Conservation (phyloP, 2,329 filamentous ascomycete genomes). For the Cadophora luteo-olivacea region DNA sequence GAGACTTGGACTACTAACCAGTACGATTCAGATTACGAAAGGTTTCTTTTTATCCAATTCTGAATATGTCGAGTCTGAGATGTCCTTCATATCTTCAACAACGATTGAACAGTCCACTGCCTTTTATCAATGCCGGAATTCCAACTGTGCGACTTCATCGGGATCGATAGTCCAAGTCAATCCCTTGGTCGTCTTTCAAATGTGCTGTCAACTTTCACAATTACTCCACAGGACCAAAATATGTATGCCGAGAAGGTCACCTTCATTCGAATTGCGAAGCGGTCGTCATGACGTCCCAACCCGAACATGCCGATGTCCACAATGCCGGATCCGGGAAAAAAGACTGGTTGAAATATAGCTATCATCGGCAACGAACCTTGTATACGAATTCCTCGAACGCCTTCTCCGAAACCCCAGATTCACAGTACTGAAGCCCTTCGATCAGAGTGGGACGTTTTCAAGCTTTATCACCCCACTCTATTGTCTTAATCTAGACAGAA, state of each 20-base stretch:
- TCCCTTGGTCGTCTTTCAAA: not conserved
- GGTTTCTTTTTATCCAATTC: not conserved
- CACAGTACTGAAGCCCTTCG: not conserved
- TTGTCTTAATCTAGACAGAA: not conserved
- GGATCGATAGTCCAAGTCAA: not conserved
- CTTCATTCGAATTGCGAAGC: too few relatives aligned
- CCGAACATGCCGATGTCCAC: not conserved
- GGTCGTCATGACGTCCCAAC: not conserved
- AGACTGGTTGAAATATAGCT: not conserved
- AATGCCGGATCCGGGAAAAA: not conserved
- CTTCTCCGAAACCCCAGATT: not conserved
- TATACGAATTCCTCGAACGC: not conserved
- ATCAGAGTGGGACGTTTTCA: not conserved
- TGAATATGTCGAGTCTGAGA: not conserved
- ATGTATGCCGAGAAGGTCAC: not conserved
- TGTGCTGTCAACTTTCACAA: not conserved
- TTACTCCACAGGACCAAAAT: not conserved
- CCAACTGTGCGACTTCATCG: conserved; percentile 3
- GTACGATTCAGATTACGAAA: not conserved
- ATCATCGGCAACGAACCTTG: not conserved
- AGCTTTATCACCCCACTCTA: conserved; percentile 1
- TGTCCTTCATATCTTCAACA: not conserved
- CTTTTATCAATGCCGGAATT: not conserved
- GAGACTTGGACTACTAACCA: not conserved
- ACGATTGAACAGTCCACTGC: not conserved